Base-by-base conservation (phyloP, 768 basidiomycete genomes). In the Exidia glandulosa region DNA sequence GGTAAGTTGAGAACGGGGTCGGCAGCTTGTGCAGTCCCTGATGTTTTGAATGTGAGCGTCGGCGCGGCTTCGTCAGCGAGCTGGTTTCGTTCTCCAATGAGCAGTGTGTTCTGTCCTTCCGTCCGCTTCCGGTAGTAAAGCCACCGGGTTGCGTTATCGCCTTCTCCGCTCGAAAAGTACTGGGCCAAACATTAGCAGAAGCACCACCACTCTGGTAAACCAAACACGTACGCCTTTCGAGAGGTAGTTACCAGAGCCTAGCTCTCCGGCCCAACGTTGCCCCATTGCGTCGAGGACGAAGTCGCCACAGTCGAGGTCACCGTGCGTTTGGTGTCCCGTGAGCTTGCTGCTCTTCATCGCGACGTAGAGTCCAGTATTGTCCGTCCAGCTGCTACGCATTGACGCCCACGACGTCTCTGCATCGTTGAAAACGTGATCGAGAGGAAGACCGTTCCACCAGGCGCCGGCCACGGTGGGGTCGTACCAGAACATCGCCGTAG, bases 41-140 rank as follows among this genome's bases (percentile, higher is more conserved):
- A 71, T 9, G 75, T 65, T n/a, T 66, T 72, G 62, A 67, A 77
- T 19, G 65, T 61, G 25, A 36, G 33, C 16, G 68, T 70, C n/a
- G 72, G 67, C 3, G 75, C 72, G 10, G 59, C 61, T 29, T 66
- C 70, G 5, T 45, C 59, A 48, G 77, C 74, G 59, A 68, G 66
- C 67, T 79, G 76, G 69, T 77, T 76, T 36, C 59, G 57, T 31
- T 67, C 65, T 63, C 69, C 66, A 64, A 75, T 66, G 34, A 74
- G 63, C 61, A 79, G 65, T 3, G 75, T 76, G 72, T 77, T 79
- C 68, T 79, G 76, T 3, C 77, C 77, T 65, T 76, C 73, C 41
- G 75, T 77, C 33, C 69, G 63, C 68, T 74, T 77, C 60, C 75
- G 69, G 72, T 76, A 78, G 68, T 77, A 77, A 1, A 69, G 61